Base-by-base conservation (phyloP, 345 rosid species). In the Gossypium ekmanianum region DNA sequence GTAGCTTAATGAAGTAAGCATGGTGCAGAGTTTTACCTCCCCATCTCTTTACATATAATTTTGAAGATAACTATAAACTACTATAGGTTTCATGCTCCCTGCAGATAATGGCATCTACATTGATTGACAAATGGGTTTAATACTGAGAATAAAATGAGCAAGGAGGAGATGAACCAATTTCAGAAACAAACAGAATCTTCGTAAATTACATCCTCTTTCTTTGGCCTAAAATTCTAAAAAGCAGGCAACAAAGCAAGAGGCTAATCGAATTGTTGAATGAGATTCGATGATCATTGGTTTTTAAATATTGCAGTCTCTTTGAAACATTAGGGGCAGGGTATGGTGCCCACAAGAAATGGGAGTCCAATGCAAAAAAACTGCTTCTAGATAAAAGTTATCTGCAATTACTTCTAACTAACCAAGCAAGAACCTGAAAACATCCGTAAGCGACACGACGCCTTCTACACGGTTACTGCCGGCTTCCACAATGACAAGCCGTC, bases 381-480 rank as follows among this genome's bases (percentile, higher is more conserved):
- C 79, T 56, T 61, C 68, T 48, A 18, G 57, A 73, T 61, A 57
- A 10, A 47, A 8, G 58, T 73, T 56, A 71, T 68, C 63, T n/a
- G 41, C 61, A 39, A 61, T 17, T 44, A 48, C 61, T 45, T 63
- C 52, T 14, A 78, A 61, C 79, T 81, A 89, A 76, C 89, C 88
- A 24, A 89, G 88, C 75, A 91, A 84, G 80, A 87, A 89, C 72
- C 75, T 83, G 80, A 91, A 87, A 52, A 91, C 76, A 47, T 91
- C 97, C 20, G 88, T 77, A 67, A 91, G 77, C 0, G 97, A 81
- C 55, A 91, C 72, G 18, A 89, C 82, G 79, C 94, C 97, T 89
- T 89, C 89, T 29, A 91, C 94, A 13, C 90, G 92, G 76, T 88
- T 91, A 78, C 92, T 91, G 41, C 94, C 97, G 13, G 94, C 91